Conservation (phyloP, 176 grass and related monocot species). For the Lolium multiflorum region DNA sequence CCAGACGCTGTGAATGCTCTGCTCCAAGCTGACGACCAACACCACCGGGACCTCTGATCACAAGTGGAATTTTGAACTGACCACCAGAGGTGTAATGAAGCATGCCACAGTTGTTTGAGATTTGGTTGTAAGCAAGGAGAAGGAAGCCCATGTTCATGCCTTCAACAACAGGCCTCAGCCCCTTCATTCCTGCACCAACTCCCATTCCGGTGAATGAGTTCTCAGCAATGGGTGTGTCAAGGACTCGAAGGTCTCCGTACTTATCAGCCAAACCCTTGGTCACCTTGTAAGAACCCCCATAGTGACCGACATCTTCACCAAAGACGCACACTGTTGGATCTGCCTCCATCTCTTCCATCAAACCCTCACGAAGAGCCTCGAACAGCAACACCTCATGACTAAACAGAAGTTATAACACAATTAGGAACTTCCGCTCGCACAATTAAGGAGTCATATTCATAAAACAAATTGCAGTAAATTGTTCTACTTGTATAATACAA, state of each 20-base stretch:
- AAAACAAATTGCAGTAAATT: neutral
- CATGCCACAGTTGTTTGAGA: slow-evolving; percentile 97
- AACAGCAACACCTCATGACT: slow-evolving; percentile 83
- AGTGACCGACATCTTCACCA: slow-evolving; percentile 89
- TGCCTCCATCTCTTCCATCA: slow-evolving; percentile 87
- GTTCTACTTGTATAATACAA: neutral
- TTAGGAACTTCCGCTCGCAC: slow-evolving; percentile 12
- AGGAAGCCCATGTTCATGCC: slow-evolving; percentile 99
- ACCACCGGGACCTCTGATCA: slow-evolving; percentile 87
- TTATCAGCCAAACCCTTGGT: slow-evolving; percentile 80
- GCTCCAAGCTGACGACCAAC: slow-evolving; percentile 90
- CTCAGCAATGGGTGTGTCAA: slow-evolving; percentile 88
- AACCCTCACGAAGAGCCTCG: slow-evolving; percentile 87
- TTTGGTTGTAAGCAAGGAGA: slow-evolving; percentile 92
- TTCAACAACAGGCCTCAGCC: slow-evolving; percentile 76
- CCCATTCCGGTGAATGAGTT: slow-evolving; percentile 95
- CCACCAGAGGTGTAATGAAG: slow-evolving; percentile 97
- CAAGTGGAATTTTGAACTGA: slow-evolving; percentile 90
- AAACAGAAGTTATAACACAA: slow-evolving; percentile 13
- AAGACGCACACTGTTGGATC: slow-evolving; percentile 85
- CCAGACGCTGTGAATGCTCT: slow-evolving; percentile 86
- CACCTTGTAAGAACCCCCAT: slow-evolving; percentile 92
- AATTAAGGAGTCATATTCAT: neutral
- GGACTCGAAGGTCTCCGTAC: slow-evolving; percentile 89
- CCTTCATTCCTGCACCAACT: slow-evolving; percentile 86